Percentiles rank a stretch among this genome's conserved stretches.
Evolutionary conservation across 106 monocot species (phyloP).

Genomic region (Posidonia australis): DNA sequence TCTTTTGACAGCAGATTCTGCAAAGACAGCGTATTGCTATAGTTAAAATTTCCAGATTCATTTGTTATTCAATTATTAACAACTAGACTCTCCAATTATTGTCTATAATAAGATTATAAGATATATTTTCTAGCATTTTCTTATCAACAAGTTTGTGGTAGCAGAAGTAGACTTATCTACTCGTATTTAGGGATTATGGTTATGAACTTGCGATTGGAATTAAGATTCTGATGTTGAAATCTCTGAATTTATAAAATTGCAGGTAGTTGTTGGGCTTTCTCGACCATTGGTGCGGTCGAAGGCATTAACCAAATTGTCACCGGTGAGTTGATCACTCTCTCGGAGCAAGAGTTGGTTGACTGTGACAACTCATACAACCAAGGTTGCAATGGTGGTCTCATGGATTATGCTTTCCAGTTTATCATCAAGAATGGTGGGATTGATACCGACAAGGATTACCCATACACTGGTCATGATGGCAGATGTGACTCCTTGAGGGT

Average conservation of each 20-base stretch:
- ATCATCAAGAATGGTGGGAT: conserved; percentile 27
- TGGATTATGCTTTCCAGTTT: conserved; percentile 22
- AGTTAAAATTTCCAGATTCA: not conserved
- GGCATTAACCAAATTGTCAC: conserved; percentile 20
- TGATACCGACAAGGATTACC: conserved; percentile 14
- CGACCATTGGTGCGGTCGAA: conserved; percentile 16
- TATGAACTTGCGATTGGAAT: not conserved
- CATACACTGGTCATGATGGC: conserved; percentile 18
- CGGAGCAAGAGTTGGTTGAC: conserved; percentile 22
- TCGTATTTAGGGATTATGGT: not conserved
- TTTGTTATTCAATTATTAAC: not conserved
- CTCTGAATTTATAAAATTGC: not conserved
- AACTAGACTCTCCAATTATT: no score
- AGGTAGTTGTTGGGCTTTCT: conserved; percentile 31
- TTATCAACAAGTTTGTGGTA: not conserved
- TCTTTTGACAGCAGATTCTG: no score
- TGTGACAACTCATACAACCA: conserved; percentile 19
- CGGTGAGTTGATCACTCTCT: conserved; percentile 15
- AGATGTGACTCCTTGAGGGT: conserved; percentile 9
- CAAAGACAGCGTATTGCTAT: no score
- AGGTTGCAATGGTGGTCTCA: conserved; percentile 17
- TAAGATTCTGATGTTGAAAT: not conserved
- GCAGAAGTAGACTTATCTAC: not conserved
- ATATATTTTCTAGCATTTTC: not conserved
- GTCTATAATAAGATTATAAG: not conserved